Evolutionary conservation across 139 green algal species (phyloP).

Genomic region (Diplosphaera chodatii): DNA sequence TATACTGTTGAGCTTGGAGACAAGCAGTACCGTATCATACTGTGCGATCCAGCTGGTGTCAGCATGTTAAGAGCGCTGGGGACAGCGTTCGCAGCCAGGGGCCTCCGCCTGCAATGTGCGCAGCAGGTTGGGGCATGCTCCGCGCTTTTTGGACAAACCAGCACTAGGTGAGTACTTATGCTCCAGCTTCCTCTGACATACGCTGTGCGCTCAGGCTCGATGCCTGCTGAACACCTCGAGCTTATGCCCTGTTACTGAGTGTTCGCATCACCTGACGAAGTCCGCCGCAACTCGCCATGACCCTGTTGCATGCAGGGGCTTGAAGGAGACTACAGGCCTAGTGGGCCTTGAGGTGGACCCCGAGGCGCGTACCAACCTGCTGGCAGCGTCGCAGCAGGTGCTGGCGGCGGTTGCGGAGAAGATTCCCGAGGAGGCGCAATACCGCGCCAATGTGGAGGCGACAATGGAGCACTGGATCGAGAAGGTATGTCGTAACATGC

Average conservation of each 20-base stretch:
- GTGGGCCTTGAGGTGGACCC: constrained; percentile 41
- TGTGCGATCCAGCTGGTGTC: too few species aligned
- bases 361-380: constrained; percentile 17
- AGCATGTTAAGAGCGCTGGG: neutral
- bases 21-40: too few species aligned
- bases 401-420: constrained; percentile 20
- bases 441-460: constrained; percentile 34
- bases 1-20: too few species aligned
- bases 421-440: constrained; percentile 36
- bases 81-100: neutral
- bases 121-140: neutral
- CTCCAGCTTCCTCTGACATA: too few species aligned
- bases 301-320: neutral
- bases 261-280: too few species aligned
- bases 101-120: neutral
- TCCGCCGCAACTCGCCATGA: too few species aligned
- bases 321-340: constrained; percentile 46
- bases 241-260: too few species aligned
- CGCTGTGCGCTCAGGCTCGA: too few species aligned
- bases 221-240: too few species aligned
- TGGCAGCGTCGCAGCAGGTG: constrained; percentile 20
- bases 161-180: neutral
- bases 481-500: neutral
- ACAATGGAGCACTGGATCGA: constrained; percentile 25
- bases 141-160: neutral